Percentiles rank a stretch among this genome's conserved stretches.
These are phyloP conservation scores for Aegilops bicornis DNA, from an alignment of 176 grass and related monocot species.

Conservation along the genomic window DNA sequence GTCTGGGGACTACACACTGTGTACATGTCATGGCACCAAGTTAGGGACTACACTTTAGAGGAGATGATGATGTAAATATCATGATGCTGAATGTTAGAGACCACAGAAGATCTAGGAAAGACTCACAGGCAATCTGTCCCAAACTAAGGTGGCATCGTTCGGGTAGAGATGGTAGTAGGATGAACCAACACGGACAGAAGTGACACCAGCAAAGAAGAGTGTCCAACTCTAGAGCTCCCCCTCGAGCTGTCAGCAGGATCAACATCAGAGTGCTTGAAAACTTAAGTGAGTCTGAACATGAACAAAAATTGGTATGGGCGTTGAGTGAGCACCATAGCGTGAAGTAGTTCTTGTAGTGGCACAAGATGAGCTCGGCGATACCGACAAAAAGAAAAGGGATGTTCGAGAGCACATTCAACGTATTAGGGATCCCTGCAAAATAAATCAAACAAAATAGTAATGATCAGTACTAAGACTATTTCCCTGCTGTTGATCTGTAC, in stretches of 20 bases:
- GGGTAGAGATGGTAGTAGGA: constrained; percentile 91
- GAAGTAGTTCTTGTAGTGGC: constrained; percentile 73
- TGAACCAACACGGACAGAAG: constrained; percentile 67
- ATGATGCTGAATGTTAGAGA: too few species aligned
- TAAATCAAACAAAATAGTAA: background rate
- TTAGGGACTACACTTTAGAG: background rate
- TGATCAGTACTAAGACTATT: background rate
- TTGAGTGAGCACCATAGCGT: constrained; percentile 50
- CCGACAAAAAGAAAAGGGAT: constrained; percentile 88
- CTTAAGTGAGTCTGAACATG: background rate
- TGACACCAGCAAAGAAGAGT: constrained; percentile 65
- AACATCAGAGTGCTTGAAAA: background rate
- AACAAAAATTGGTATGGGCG: background rate
- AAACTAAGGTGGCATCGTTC: constrained; percentile 66
- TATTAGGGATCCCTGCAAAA: constrained; percentile 81
- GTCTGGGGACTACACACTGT: too few species aligned
- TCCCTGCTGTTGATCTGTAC: background rate
- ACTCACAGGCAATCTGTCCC: constrained; percentile 84
- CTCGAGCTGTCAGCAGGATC: constrained; percentile 46
- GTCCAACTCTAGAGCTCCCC: constrained; percentile 86
- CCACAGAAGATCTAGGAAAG: background rate
- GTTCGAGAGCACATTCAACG: constrained; percentile 83
- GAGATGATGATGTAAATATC: background rate
- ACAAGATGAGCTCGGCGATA: constrained; percentile 50
- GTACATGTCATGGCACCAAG: background rate